A percentile compares a stretch with the other conserved stretches of the same genome.
These are phyloP conservation scores for Ganoderma multipileum DNA, from an alignment of 1,284 basidiomycete genomes.

Conservation along the genomic window DNA sequence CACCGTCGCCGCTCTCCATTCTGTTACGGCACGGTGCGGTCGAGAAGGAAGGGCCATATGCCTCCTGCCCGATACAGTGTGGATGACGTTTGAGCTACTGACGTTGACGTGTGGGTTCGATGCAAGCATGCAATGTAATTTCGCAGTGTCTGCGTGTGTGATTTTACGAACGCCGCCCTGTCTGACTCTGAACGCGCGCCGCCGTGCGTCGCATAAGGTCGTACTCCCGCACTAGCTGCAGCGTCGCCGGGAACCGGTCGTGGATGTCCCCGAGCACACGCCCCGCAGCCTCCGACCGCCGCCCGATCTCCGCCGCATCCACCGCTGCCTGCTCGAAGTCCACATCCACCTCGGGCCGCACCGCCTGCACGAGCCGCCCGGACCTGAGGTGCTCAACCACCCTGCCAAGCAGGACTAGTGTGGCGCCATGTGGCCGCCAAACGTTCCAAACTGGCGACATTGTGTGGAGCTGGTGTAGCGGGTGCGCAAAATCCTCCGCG, in stretches of 20 bases:
- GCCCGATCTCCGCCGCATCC: constrained; percentile 37
- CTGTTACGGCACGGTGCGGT: neutral
- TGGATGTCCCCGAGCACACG: constrained; percentile 52
- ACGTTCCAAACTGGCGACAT: constrained; percentile 68
- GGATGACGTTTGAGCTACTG: constrained; percentile 27
- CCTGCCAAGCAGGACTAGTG: constrained; percentile 53
- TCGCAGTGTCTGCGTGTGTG: constrained; percentile 17
- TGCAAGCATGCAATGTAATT: constrained; percentile 27
- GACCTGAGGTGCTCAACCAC: constrained; percentile 54
- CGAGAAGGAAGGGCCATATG: constrained; percentile 12
- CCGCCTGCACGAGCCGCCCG: constrained; percentile 57
- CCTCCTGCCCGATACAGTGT: constrained; percentile 16
- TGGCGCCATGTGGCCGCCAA: constrained; percentile 67
- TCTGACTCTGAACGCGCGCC: constrained; percentile 6
- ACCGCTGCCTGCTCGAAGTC: constrained; percentile 28
- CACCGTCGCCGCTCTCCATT: neutral
- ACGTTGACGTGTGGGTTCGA: constrained; percentile 15
- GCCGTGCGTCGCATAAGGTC: constrained; percentile 26
- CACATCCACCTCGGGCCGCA: constrained; percentile 34
- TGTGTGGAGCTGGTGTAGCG: constrained; percentile 66
- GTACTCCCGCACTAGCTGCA: constrained; percentile 49
- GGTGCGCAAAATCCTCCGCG: constrained; percentile 52
- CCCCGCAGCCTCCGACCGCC: constrained; percentile 42
- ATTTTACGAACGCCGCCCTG: constrained; percentile 21
- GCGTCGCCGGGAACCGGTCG: constrained; percentile 56